Base-by-base conservation (phyloP, 345 rosid genomes). In the Linum usitatissimum region DNA sequence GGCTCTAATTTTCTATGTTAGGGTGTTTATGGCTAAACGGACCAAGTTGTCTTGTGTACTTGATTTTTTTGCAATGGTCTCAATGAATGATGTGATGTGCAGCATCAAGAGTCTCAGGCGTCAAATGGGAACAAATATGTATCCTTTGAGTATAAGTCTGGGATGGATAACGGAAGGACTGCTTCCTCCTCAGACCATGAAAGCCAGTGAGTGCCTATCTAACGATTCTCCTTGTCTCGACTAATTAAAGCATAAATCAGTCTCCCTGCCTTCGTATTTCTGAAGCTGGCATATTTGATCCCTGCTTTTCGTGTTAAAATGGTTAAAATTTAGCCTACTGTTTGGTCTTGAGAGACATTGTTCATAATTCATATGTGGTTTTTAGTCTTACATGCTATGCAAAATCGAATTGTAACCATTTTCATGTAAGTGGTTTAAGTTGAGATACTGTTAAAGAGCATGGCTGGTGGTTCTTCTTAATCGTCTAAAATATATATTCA, bases 141-240 rank as follows among this genome's bases (percentile, higher is more conserved):
- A 58, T 94, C 97, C 55, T 94, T 94, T 73, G 99, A 94, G 68
- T 90, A 86, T 75, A 94, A 90, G 75, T 70, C 99, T 79, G 97
- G 95, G 56, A 86, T 88, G 96, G 95, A 86, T 68, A 84, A 65
- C 63, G 91, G 92, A 62, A 86, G 95, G 76, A 81, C 80, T 71
- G 97, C 86, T 71, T 94, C 97, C 53, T 94, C 99, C 61, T 90
- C 97, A 5, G 99, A 94, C 66, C 91, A 66, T 62, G 99, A 94
- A 79, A 85, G 95, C 80, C 99, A 92, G 99, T 94, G 77, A 90
- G 99, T 88, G 68, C 78, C 76, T 59, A 3, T 39, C 62, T 49
- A 14, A 71, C 67, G 57, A 18, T 48, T 40, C 13, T 57, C 8
- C 45, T 62, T 68, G 64, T 68, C 53, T 64, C 54, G 31, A 18